Base-by-base conservation (phyloP, 305 asterid species). In the Fraxinus ornus region DNA sequence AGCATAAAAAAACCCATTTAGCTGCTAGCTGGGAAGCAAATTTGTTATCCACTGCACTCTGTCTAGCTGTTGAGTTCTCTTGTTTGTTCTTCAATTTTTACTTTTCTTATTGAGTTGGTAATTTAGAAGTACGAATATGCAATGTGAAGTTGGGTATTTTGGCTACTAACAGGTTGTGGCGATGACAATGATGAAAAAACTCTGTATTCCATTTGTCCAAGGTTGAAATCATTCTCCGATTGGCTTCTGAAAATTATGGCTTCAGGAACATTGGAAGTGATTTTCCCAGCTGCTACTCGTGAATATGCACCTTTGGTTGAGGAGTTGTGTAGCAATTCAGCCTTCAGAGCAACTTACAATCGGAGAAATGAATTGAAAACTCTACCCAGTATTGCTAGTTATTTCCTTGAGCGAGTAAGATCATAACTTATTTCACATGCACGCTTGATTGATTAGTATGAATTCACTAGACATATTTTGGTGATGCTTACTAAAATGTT, bases 171-270 rank as follows among this genome's bases (percentile, higher is more conserved):
- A 97, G 98, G 91, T 75, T 47, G 79, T 81, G 78, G 76, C 83
- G 90, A 83, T 83, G 94, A 82, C 79, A 84, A 82, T 47, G 88
- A 80, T 83, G 92, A 89, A 82, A 92, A 87, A 82, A 92, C 90
- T 72, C 84, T 82, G 66, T 97, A 93, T 89, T 89, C 98, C 79
- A 89, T 97, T 79, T 83, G 93, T 85, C 97, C 94, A 39, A 89
- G 95, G 83, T 85, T 97, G 89, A 93, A 93, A 90, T 88, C 92
- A 75, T 97, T 97, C 87, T 97, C 99, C 62, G 97, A 95, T 83
- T 97, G 99, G 99, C 97, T 97, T 87, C 97, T 97, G 86, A 93
- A 91, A 87, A 92, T 91, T 83, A 97, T 97, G 98, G 98, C 93
- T 84, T 91, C 97, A 19, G 99, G 99, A 74, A 91, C 95, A 62